Evolutionary conservation across 2,329 filamentous ascomycete genomes (phyloP).

Genomic region (Beauveria pseudobassiana): DNA sequence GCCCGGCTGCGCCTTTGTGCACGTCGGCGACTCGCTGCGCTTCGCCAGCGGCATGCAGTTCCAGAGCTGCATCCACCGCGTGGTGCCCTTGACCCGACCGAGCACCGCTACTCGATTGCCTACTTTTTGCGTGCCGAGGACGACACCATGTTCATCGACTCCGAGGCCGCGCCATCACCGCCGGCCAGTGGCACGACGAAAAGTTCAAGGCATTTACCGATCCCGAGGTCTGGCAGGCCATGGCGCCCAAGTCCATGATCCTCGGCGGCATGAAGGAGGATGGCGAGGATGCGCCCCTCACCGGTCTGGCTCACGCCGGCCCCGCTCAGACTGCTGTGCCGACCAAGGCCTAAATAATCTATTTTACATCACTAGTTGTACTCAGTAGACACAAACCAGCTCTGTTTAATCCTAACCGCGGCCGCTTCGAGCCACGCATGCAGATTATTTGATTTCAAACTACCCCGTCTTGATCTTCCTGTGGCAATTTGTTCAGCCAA

Average conservation of each 20-base stretch:
- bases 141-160: slow-evolving; percentile 48
- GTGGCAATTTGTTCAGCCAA: neutral
- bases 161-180: slow-evolving; percentile 44
- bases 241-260: slow-evolving; percentile 40
- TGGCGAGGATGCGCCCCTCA: slow-evolving; percentile 17
- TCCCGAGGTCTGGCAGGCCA: slow-evolving; percentile 36
- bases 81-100: slow-evolving; percentile 42
- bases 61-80: slow-evolving; percentile 50
- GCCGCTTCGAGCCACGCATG: no score
- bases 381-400: neutral
- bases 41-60: slow-evolving; percentile 46
- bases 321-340: slow-evolving; percentile 2
- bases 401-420: no score
- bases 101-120: slow-evolving; percentile 52
- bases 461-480: neutral
- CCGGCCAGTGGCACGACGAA: slow-evolving; percentile 47
- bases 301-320: neutral
- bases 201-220: slow-evolving; percentile 45
- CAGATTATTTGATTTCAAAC: no score
- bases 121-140: slow-evolving; percentile 52
- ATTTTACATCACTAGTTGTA: neutral
- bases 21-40: slow-evolving; percentile 52
- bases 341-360: slow-evolving; percentile 6
- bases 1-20: slow-evolving; percentile 44
- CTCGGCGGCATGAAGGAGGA: slow-evolving; percentile 43